Evolutionary conservation across 352 stramenopile genomes (phyloP).

Genomic region (Phytophthora pseudosyringae): DNA sequence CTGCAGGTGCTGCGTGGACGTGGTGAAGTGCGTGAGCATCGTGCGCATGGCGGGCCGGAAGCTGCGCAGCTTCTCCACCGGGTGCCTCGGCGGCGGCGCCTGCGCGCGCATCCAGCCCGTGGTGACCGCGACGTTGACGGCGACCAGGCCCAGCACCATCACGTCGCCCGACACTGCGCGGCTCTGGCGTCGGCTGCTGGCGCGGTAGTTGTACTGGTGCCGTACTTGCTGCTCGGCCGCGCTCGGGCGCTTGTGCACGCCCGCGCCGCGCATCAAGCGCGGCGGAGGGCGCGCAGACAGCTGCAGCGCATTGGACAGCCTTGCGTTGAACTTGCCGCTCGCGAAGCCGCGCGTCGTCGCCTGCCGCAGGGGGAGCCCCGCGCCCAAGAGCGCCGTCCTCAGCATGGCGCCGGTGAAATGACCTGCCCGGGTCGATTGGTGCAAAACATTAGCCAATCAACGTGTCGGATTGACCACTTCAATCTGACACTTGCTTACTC

Average conservation of each 20-base stretch:
- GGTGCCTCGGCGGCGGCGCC: conserved; percentile 42
- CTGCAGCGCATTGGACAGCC: conserved; percentile 21
- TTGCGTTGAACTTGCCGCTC: conserved; percentile 2
- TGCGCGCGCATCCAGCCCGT: conserved; percentile 69
- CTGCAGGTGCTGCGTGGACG: conserved; percentile 66
- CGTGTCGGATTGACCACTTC: neutral
- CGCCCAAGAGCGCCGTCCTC: conserved; percentile 19
- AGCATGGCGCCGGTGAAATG: conserved; percentile 17
- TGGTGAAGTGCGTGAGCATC: conserved; percentile 84
- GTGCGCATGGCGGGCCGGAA: conserved; percentile 42
- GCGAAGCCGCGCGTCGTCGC: conserved; percentile 18
- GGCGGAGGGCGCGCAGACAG: conserved; percentile 10
- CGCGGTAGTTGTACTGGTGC: conserved; percentile 33
- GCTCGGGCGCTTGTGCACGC: conserved; percentile 7
- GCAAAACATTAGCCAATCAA: neutral
- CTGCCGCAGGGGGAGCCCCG: conserved; percentile 5
- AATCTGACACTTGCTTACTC: neutral
- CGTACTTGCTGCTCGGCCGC: conserved; percentile 25
- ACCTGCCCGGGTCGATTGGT: neutral
- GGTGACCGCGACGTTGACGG: conserved; percentile 60
- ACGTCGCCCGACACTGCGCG: conserved; percentile 40
- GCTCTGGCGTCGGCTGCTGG: conserved; percentile 30
- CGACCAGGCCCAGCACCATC: conserved; percentile 61
- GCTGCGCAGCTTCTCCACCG: conserved; percentile 27
- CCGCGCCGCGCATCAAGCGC: neutral